Evolutionary conservation across 371 early-diverging fungal species (phyloP).

Genomic region (Syncephalis plumigaleata): DNA sequence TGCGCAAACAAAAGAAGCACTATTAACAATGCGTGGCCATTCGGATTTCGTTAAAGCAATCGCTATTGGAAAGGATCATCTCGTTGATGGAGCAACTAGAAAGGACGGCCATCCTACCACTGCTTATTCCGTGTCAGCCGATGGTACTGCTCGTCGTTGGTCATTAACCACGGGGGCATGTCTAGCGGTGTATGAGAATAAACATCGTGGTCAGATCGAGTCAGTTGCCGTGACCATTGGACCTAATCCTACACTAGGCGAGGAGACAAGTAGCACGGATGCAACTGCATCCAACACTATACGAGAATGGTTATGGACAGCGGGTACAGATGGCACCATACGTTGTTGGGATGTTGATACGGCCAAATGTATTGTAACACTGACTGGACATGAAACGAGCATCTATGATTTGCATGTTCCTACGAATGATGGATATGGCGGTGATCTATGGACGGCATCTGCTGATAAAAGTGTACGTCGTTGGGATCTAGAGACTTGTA

Average conservation of each 20-base stretch:
- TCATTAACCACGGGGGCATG: constrained; percentile 37
- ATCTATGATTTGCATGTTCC: background rate
- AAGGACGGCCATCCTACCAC: constrained; percentile 43
- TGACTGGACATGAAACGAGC: background rate
- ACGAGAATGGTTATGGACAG: background rate
- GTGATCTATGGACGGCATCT: constrained; percentile 29
- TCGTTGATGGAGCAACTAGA: constrained; percentile 52
- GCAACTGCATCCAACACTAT: constrained; percentile 41
- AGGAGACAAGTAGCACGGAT: constrained; percentile 29
- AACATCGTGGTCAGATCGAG: constrained; percentile 19
- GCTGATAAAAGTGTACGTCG: constrained; percentile 46
- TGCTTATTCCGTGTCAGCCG: constrained; percentile 32
- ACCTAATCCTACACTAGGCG: constrained; percentile 21
- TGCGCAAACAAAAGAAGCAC: constrained; percentile 26
- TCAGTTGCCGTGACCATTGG: constrained; percentile 48
- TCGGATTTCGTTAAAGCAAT: constrained; percentile 59
- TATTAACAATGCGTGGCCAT: constrained; percentile 36
- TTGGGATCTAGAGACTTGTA: constrained; percentile 46
- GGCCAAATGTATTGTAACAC: background rate
- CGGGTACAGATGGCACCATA: constrained; percentile 13
- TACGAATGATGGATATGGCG: constrained; percentile 7
- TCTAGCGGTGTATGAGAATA: constrained; percentile 27
- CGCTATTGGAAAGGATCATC: constrained; percentile 1
- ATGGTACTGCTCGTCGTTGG: constrained; percentile 53
- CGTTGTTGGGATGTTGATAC: constrained; percentile 10